phyloP scores from a whole-genome alignment of 2,329 filamentous ascomycete genomes.

The Microcera coccophila region DNA sequence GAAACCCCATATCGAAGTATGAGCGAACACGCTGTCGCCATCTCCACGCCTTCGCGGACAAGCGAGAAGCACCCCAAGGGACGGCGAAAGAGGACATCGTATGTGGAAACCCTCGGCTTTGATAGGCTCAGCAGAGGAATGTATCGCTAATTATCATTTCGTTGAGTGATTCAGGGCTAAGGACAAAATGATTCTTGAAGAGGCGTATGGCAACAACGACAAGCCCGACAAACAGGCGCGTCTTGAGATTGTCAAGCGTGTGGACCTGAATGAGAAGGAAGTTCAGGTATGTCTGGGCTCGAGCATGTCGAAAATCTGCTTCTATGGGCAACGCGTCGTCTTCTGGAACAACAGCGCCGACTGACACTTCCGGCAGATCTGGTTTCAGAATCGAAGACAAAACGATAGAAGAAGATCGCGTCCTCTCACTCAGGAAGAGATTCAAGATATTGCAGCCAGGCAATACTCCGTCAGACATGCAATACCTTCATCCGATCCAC shows the following conservation, averaged over 20 bases:
- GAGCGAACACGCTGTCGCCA: constrained; percentile 9
- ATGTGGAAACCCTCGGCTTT: constrained; percentile 24
- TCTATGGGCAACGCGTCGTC: constrained; percentile 18
- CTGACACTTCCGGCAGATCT: constrained; percentile 62
- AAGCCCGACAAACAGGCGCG: constrained; percentile 91
- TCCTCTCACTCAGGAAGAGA: constrained; percentile 73
- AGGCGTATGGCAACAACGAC: constrained; percentile 77
- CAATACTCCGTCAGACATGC: constrained; percentile 52
- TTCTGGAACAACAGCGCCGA: too few species aligned
- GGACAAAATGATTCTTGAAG: constrained; percentile 84
- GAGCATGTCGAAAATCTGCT: too few species aligned
- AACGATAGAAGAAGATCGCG: constrained; percentile 87
- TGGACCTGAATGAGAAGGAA: constrained; percentile 90
- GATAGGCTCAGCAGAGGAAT: not conserved
- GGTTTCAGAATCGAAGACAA: constrained; percentile 95
- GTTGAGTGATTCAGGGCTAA: constrained; percentile 57
- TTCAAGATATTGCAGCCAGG: constrained; percentile 49
- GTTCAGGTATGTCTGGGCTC: constrained; percentile 68
- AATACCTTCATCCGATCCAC: constrained; percentile 43
- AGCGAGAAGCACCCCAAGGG: constrained; percentile 51
- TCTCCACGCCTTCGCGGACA: constrained; percentile 14
- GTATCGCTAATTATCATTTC: constrained; percentile 17
- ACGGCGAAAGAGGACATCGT: constrained; percentile 62
- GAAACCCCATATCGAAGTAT: too few species aligned
- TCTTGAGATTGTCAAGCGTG: constrained; percentile 76